Conservation (phyloP, 352 stramenopile genomes). For the Nothophytophthora sp. region DNA sequence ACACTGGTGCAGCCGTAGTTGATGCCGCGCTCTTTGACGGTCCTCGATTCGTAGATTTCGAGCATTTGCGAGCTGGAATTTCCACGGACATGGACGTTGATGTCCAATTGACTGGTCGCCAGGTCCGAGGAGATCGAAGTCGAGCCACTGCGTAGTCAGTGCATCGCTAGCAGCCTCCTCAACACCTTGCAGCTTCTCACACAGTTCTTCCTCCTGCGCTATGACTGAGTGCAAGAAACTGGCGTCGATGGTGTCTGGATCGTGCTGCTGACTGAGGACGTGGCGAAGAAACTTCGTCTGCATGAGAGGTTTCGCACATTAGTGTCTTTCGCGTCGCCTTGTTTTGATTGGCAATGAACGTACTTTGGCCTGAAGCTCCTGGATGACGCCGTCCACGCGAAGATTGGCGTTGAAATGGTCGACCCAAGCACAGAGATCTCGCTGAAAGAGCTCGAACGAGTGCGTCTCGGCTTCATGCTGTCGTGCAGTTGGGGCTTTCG, state of each 20-base stretch:
- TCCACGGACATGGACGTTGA: constrained; percentile 2
- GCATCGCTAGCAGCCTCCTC: background rate
- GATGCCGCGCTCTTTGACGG: constrained; percentile 6
- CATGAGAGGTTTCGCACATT: background rate
- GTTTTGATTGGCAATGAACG: background rate
- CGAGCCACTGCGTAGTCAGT: constrained; percentile 3
- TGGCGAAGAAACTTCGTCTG: constrained; percentile 18
- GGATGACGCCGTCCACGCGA: constrained; percentile 8
- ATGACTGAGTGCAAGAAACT: constrained; percentile 7
- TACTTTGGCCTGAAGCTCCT: constrained; percentile 13
- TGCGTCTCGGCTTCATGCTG: constrained; percentile 6
- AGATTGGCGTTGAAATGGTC: no score
- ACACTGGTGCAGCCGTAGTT: constrained; percentile 7
- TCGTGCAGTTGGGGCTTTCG: no score
- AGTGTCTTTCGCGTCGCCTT: background rate
- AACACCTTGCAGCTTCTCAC: constrained; percentile 6
- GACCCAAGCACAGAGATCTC: constrained; percentile 3
- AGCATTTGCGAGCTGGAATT: constrained; percentile 10
- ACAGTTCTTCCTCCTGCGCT: constrained; percentile 1
- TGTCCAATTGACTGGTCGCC: background rate
- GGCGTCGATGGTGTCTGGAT: background rate
- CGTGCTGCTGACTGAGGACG: background rate
- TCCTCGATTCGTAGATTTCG: constrained; percentile 6
- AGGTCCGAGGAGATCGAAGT: constrained; percentile 3
- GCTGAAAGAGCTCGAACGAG: constrained; percentile 10